Conservation (phyloP, 2,329 filamentous ascomycete species). For the Trichoderma gracile region DNA sequence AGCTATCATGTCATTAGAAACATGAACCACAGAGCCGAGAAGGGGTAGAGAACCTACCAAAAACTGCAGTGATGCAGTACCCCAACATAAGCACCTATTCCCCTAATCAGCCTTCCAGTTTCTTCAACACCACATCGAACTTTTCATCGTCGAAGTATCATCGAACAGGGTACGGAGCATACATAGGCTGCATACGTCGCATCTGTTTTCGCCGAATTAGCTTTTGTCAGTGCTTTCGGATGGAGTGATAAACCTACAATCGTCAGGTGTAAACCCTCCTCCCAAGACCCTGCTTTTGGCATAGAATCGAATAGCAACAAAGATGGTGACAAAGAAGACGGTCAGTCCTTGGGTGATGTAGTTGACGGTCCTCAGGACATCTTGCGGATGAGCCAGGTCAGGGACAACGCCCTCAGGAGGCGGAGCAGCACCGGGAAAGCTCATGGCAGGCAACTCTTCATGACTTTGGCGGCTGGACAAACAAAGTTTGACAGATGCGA, state of each 20-base stretch:
- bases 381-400: slow-evolving; percentile 33
- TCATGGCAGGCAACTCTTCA: slow-evolving; percentile 22
- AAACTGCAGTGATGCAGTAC: slow-evolving; percentile 33
- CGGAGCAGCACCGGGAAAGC: slow-evolving; percentile 30
- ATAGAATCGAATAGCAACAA: slow-evolving; percentile 33
- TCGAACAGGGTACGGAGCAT: neutral
- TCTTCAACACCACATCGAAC: neutral
- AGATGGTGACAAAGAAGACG: slow-evolving; percentile 32
- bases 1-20: slow-evolving; percentile 25
- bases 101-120: neutral
- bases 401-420: slow-evolving; percentile 33
- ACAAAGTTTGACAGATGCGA: neutral
- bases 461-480: neutral
- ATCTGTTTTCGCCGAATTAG: slow-evolving; percentile 24
- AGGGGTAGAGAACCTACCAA: slow-evolving; percentile 27
- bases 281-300: slow-evolving; percentile 31
- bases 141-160: neutral
- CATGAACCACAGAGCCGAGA: neutral
- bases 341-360: slow-evolving; percentile 36
- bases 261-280: slow-evolving; percentile 31
- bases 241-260: slow-evolving; percentile 33
- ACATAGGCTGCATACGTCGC: slow-evolving; percentile 30
- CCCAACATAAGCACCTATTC: slow-evolving; percentile 34
- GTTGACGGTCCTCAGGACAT: slow-evolving; percentile 34
- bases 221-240: neutral